A percentile compares a stretch with the other conserved stretches of the same genome.
These are phyloP conservation scores for Hypomontagnella submonticulosa DNA, from an alignment of 495 filamentous ascomycete genomes.

Conservation along the genomic window DNA sequence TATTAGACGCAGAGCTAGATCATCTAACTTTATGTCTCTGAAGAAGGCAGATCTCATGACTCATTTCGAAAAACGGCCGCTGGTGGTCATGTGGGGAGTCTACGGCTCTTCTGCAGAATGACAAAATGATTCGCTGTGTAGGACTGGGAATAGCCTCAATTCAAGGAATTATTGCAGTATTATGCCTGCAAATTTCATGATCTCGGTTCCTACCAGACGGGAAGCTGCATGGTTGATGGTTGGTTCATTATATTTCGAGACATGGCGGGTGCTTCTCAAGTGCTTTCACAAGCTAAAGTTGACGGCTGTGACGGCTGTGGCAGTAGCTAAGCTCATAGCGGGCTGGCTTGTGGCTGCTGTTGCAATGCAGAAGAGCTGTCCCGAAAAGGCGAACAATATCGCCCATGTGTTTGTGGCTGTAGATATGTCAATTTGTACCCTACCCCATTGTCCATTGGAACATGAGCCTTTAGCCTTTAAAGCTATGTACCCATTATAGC, in stretches of 20 bases:
- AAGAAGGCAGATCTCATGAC: constrained; percentile 30
- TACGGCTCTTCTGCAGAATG: constrained; percentile 15
- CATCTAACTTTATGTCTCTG: constrained; percentile 11
- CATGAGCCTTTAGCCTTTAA: neutral
- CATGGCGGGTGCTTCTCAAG: constrained; percentile 7
- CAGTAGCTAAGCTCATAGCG: constrained; percentile 8
- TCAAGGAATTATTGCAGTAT: constrained; percentile 12
- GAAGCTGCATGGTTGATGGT: constrained; percentile 23
- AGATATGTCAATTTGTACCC: constrained; percentile 21
- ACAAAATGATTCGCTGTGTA: constrained; percentile 13
- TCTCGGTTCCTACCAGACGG: constrained; percentile 34
- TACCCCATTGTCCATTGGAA: neutral
- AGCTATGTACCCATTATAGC: too few species aligned
- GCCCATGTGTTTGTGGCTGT: constrained; percentile 4
- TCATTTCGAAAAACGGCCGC: constrained; percentile 5
- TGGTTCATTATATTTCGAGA: too few species aligned
- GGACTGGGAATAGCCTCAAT: constrained; percentile 41
- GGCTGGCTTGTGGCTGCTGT: constrained; percentile 12
- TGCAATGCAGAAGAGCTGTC: constrained; percentile 38
- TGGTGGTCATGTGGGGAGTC: constrained; percentile 15
- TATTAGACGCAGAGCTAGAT: constrained; percentile 9
- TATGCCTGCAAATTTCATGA: constrained; percentile 21
- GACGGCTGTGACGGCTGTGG: constrained; percentile 1
- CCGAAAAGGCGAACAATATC: constrained; percentile 27
- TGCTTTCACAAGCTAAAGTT: constrained; percentile 39